A percentile compares a stretch with the other conserved stretches of the same genome.
Evolutionary conservation across 768 basidiomycete species (phyloP).

Genomic region (Trametes cubensis): DNA sequence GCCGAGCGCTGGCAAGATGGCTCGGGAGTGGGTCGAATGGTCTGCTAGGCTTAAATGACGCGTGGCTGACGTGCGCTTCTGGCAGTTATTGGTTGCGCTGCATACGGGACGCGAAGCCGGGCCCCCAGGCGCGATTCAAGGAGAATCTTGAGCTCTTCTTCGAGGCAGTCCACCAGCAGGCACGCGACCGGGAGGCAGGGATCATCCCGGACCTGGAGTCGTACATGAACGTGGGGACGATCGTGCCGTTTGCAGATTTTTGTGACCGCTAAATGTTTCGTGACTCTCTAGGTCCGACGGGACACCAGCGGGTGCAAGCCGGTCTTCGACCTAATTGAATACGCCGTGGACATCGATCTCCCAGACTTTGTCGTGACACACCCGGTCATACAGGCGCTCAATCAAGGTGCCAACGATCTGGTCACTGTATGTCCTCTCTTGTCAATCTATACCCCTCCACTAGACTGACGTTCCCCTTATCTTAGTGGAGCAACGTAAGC

Average conservation of each 20-base stretch:
- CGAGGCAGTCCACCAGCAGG: slow-evolving; percentile 72
- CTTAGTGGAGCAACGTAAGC: slow-evolving; percentile 26
- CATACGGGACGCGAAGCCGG: slow-evolving; percentile 59
- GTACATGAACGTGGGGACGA: slow-evolving; percentile 52
- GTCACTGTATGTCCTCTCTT: slow-evolving; percentile 42
- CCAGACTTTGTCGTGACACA: slow-evolving; percentile 80
- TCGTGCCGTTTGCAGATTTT: not conserved
- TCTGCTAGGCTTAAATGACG: slow-evolving; percentile 5
- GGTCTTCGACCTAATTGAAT: slow-evolving; percentile 78
- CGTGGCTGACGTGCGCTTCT: slow-evolving; percentile 21
- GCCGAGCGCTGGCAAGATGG: slow-evolving; percentile 64
- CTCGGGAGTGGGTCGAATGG: slow-evolving; percentile 59
- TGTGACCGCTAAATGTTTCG: not conserved
- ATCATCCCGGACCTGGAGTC: slow-evolving; percentile 74
- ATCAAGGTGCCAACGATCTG: slow-evolving; percentile 75
- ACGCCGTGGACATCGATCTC: slow-evolving; percentile 71
- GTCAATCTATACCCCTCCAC: not conserved
- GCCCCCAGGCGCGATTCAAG: slow-evolving; percentile 69
- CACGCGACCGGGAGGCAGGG: slow-evolving; percentile 58
- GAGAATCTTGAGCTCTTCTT: slow-evolving; percentile 79
- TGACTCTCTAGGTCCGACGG: slow-evolving; percentile 50
- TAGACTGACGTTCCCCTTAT: slow-evolving; percentile 12
- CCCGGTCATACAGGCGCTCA: slow-evolving; percentile 61
- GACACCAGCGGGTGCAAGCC: slow-evolving; percentile 82
- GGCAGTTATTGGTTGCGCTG: slow-evolving; percentile 71